These are phyloP conservation scores for Amborella trichopoda DNA, from an alignment of 164 flowering plant species.

Conservation along the genomic window DNA sequence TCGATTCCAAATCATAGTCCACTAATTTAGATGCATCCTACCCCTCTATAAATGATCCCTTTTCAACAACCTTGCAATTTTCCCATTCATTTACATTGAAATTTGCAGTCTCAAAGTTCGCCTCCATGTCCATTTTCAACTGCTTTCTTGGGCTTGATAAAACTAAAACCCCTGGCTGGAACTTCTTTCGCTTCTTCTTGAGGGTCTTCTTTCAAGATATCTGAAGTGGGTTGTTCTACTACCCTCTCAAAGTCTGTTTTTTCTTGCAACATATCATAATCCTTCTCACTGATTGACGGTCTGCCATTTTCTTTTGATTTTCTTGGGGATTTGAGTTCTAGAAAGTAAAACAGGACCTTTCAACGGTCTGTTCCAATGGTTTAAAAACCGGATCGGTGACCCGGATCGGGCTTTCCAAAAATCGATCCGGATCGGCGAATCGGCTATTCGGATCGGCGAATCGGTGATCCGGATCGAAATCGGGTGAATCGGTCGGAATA, in stretches of 20 bases:
- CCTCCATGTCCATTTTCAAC: slow-evolving; percentile 32
- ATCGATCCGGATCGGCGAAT: too few relatives aligned
- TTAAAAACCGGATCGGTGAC: too few relatives aligned
- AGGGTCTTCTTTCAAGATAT: slow-evolving; percentile 13
- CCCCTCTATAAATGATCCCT: slow-evolving; percentile 46
- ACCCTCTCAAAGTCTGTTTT: slow-evolving; percentile 52
- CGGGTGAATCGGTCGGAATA: too few relatives aligned
- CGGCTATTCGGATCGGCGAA: too few relatives aligned
- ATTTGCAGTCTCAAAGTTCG: slow-evolving; percentile 29
- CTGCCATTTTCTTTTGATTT: slow-evolving; percentile 48
- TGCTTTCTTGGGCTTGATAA: slow-evolving; percentile 15
- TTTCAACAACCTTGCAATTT: slow-evolving; percentile 69
- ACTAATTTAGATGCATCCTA: slow-evolving; percentile 44
- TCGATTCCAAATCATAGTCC: slow-evolving; percentile 62
- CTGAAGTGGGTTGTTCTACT: slow-evolving; percentile 24
- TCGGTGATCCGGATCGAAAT: too few relatives aligned
- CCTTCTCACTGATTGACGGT: slow-evolving; percentile 61
- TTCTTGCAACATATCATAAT: slow-evolving; percentile 78
- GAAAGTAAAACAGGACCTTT: slow-evolving; percentile 39
- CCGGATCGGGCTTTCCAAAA: too few relatives aligned
- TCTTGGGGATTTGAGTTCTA: slow-evolving; percentile 37
- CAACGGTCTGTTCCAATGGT: too few relatives aligned
- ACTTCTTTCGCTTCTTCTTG: slow-evolving; percentile 22
- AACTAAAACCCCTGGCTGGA: slow-evolving; percentile 9
- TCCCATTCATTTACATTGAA: slow-evolving; percentile 79